phyloP scores from a whole-genome alignment of 345 rosid genomes.

The Noccaea caerulescens region DNA sequence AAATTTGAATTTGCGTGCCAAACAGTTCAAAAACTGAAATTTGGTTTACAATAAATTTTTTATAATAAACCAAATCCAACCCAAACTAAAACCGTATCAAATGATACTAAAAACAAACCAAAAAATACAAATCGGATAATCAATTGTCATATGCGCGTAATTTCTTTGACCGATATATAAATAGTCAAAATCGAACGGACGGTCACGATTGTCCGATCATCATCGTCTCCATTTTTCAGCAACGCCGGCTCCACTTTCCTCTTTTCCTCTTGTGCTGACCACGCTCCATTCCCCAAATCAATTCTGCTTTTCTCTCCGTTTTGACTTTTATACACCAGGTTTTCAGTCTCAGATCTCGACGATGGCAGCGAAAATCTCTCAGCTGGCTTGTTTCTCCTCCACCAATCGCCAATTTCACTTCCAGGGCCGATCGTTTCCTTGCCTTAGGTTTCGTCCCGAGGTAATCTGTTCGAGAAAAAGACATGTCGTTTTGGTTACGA shows the following conservation, averaged over 20 bases:
- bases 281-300: slow-evolving; percentile 32
- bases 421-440: slow-evolving; percentile 43
- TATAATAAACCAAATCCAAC: background rate
- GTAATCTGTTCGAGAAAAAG: slow-evolving; percentile 41
- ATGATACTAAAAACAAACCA: slow-evolving; percentile 1
- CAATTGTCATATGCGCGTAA: slow-evolving; percentile 22
- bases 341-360: slow-evolving; percentile 37
- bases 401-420: slow-evolving; percentile 55
- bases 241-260: slow-evolving; percentile 10
- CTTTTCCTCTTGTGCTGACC: slow-evolving; percentile 31
- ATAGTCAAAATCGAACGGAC: slow-evolving; percentile 8
- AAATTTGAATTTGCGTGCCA: background rate
- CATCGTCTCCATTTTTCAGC: slow-evolving; percentile 14
- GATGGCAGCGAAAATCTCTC: slow-evolving; percentile 53
- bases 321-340: slow-evolving; percentile 18
- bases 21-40: background rate
- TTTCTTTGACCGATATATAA: slow-evolving; percentile 4
- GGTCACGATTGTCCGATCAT: slow-evolving; percentile 30
- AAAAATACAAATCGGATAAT: slow-evolving; percentile 2
- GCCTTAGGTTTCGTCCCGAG: slow-evolving; percentile 50
- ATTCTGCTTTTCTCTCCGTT: background rate
- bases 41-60: background rate
- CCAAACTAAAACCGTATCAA: slow-evolving; percentile 10
- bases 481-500: background rate
- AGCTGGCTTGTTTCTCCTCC: slow-evolving; percentile 67